Base-by-base conservation (phyloP, 768 basidiomycete species). In the Sarcodon aspratus region DNA sequence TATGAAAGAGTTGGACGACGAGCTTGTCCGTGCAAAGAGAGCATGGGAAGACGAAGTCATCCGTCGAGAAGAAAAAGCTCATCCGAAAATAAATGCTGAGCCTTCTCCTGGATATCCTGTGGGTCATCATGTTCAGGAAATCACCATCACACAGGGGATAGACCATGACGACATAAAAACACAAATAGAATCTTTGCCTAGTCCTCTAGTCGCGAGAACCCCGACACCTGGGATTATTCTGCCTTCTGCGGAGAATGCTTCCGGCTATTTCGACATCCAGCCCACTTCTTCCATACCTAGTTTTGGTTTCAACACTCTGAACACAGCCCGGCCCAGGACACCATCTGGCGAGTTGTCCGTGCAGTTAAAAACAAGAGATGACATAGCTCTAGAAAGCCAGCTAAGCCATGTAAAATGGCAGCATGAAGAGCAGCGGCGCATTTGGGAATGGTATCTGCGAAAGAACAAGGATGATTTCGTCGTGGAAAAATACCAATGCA, bases 371-470 rank as follows among this genome's bases (percentile, higher is more conserved):
- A 78, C 80, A 0, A 66, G 69, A 1, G 68, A 75, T 31, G 88
- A 93, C 56, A 89, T 96, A 44, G 65, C 73, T 9, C 66, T 81
- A 35, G 84, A 93, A 59, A 90, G 88, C 58, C 75, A 72, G 15
- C 76, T 86, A 36, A 76, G 74, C 44, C 69, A 79, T 35, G 66
- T 87, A 36, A 81, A 85, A 60, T 83, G 81, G 72, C 82, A 83
- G 54, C 87, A 93, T 49, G 83, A 85, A 55, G 91, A 95, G 56
- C 85, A 90, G 54, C 76, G 85, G 35, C 81, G 88, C 38, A 78
- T 95, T 31, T 97, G 94, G 93, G 88, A 92, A 57, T 96, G 92
- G 93, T 95, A 95, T 59, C 68, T 88, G 9, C 78, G 87, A 45
- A 87, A 90, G 65, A 91, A 93, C 59, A 60, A 69, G 10, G 88